Evolutionary conservation across 805 yeast species (phyloP).

Genomic region (Hagleromyces aurorensis): DNA sequence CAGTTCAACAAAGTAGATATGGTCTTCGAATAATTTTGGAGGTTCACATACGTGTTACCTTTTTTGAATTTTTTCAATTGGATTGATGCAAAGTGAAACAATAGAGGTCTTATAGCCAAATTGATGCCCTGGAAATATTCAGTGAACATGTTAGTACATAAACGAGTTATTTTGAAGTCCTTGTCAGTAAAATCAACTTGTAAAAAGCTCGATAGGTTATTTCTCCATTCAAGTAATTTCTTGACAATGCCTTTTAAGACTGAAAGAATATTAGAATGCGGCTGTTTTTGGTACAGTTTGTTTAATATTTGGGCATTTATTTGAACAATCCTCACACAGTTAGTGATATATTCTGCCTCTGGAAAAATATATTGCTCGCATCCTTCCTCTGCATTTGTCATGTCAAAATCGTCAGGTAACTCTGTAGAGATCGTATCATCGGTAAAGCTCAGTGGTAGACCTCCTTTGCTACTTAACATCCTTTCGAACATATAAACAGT

Average conservation of each 20-base stretch:
- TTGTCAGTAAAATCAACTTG: constrained; percentile 53
- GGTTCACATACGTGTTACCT: constrained; percentile 48
- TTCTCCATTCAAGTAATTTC: constrained; percentile 60
- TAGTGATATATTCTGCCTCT: constrained; percentile 66
- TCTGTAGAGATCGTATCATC: constrained; percentile 77
- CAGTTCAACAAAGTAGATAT: constrained; percentile 64
- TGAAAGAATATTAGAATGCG: constrained; percentile 67
- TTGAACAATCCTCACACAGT: constrained; percentile 71
- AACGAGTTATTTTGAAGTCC: constrained; percentile 49
- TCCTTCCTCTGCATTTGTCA: constrained; percentile 52
- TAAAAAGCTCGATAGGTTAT: constrained; percentile 53
- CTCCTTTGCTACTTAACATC: constrained; percentile 77
- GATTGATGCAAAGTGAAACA: constrained; percentile 67
- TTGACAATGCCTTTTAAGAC: constrained; percentile 63
- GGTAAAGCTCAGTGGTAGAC: constrained; percentile 68
- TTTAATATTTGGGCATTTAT: constrained; percentile 68
- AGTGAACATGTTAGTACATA: constrained; percentile 68
- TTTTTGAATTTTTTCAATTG: constrained; percentile 46
- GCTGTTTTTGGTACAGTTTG: constrained; percentile 65
- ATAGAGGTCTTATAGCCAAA: constrained; percentile 65
- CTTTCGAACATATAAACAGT: constrained; percentile 76
- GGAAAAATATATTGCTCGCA: constrained; percentile 66
- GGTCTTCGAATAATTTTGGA: constrained; percentile 59
- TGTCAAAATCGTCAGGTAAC: constrained; percentile 63
- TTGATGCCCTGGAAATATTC: constrained; percentile 80